Base-by-base conservation (phyloP, 2,329 filamentous ascomycete genomes). In the Aschersonia sp. region DNA sequence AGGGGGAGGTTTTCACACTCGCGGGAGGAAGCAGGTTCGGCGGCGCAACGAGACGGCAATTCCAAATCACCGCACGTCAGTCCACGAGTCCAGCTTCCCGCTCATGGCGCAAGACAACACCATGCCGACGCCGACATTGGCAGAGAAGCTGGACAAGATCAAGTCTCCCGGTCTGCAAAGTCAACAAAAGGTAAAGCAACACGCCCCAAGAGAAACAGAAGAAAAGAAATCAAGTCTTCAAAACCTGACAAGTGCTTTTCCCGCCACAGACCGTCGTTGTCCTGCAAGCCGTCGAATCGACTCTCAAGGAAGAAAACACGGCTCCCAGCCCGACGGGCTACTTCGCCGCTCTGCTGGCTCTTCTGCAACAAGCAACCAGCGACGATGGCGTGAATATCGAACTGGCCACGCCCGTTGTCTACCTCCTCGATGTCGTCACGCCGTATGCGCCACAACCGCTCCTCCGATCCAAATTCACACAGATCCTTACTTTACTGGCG, bases 61-160 rank as follows among this genome's bases (percentile, higher is more conserved):
- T 20, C 20, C 20, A 20, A 20, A 20, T 20, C 20, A 20, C 20
- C 20, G 20, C 20, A 20, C 20, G 20, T 20, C 20, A 20, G 20
- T 20, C 20, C 20, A 20, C 20, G 20, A 20, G 20, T 20, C 20
- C 20, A 20, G 20, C 20, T 20, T 20, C 20, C 20, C 20, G 12
- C 12, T 12, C 12, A 38, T 7, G 35, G 12, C 35, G 35, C 35
- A 12, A 44, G 44, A 51, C 55, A 53, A 58, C 58, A 54, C 51
- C 52, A 58, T 58, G 52, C 55, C 54, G 51, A 55, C 57, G 58
- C 61, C 69, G 57, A 70, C 73, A 54, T 61, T 97, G 60, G 81
- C 85, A 65, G 91, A 95, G 73, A 94, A 89, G 74, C 80, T 98
- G 64, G 86, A 91, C 71, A 96, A 94, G 78, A 96, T 97, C 66